Evolutionary conservation across 768 basidiomycete species (phyloP).

Genomic region (Lepiota brunneoincarnata): DNA sequence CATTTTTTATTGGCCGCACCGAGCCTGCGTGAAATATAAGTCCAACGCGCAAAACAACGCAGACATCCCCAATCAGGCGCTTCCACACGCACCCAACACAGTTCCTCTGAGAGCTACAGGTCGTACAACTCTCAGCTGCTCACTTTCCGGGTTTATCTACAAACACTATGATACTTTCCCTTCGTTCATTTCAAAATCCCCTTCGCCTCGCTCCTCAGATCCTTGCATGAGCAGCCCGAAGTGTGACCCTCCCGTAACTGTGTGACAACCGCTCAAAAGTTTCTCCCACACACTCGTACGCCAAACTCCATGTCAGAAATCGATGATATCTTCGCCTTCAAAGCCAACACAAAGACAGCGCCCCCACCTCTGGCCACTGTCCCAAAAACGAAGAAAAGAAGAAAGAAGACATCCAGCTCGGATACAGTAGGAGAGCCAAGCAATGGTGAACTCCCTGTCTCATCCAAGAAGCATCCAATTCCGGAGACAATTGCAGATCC

Average conservation of each 20-base stretch:
- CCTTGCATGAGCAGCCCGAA: background rate
- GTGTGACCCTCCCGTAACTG: background rate
- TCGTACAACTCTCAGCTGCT: background rate
- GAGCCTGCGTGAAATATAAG: slow-evolving; percentile 11
- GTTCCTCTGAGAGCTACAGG: background rate
- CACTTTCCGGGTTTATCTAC: background rate
- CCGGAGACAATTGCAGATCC: slow-evolving; percentile 70
- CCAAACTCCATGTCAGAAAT: slow-evolving; percentile 65
- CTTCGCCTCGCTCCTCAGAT: background rate
- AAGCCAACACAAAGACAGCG: slow-evolving; percentile 30
- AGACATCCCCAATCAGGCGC: slow-evolving; percentile 8
- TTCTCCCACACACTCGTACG: background rate
- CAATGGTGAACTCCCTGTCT: slow-evolving; percentile 13
- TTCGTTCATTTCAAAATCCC: background rate
- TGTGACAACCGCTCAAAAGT: slow-evolving; percentile 13
- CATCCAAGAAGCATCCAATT: slow-evolving; percentile 34
- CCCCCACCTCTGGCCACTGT: slow-evolving; percentile 20
- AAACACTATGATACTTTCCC: background rate
- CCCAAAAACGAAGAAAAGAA: slow-evolving; percentile 40
- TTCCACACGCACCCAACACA: slow-evolving; percentile 10
- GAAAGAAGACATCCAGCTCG: slow-evolving; percentile 30
- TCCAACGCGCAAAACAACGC: slow-evolving; percentile 2
- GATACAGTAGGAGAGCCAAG: background rate
- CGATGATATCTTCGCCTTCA: slow-evolving; percentile 77
- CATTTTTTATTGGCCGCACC: slow-evolving; percentile 20